These are phyloP conservation scores for Gonium pectorale DNA, from an alignment of 139 green algal genomes.

Conservation along the genomic window DNA sequence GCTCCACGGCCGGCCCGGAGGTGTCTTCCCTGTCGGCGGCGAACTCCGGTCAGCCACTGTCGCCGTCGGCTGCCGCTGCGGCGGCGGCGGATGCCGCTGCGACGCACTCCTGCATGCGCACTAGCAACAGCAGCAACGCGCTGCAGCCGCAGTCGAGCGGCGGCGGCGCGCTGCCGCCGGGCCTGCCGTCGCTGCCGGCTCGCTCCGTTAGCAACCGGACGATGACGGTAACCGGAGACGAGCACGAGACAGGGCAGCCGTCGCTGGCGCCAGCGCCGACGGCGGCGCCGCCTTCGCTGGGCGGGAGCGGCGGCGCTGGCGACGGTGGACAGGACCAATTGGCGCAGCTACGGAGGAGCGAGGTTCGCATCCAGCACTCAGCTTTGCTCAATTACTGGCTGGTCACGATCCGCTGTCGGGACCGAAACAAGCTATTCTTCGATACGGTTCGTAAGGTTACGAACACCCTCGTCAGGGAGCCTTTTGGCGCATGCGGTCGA, in stretches of 20 bases:
- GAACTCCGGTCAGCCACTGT: not conserved
- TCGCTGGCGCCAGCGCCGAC: conserved; percentile 17
- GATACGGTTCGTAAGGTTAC: conserved; percentile 79
- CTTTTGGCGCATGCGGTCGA: too few species aligned
- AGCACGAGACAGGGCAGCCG: conserved; percentile 6
- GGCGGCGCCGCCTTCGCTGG: not conserved
- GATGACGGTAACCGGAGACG: conserved; percentile 33
- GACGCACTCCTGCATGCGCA: too few species aligned
- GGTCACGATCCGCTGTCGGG: conserved; percentile 86
- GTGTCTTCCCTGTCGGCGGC: not conserved
- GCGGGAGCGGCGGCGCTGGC: not conserved
- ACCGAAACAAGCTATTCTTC: conserved; percentile 93
- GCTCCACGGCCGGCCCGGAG: conserved; percentile 7
- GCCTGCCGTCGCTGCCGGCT: not conserved
- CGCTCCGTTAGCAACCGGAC: not conserved
- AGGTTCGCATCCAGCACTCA: conserved; percentile 78
- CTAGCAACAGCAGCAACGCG: not conserved
- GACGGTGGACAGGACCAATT: conserved; percentile 16
- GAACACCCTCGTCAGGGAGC: too few species aligned
- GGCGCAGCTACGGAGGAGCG: conserved; percentile 44
- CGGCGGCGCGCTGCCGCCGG: not conserved
- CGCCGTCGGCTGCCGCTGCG: not conserved
- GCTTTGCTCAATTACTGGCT: conserved; percentile 85
- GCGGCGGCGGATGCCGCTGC: too few species aligned
- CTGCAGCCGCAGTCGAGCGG: not conserved